Conservation (phyloP, 1,139 yeast species). For the Hemisphaericaspora xylofermentans region DNA sequence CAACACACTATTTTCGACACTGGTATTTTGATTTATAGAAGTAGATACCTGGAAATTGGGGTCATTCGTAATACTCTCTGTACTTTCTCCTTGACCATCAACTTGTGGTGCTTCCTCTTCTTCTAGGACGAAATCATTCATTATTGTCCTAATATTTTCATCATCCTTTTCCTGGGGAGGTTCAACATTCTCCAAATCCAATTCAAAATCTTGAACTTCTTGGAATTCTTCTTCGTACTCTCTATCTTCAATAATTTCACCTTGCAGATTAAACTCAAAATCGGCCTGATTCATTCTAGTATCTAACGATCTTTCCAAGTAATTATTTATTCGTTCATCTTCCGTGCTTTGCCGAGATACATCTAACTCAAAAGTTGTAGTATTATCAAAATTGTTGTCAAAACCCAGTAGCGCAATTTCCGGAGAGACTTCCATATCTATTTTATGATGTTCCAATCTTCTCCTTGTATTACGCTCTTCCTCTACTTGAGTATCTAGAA, state of each 20-base stretch:
- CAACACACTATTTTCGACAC: neutral
- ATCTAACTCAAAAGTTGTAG: neutral
- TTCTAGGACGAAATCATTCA: constrained; percentile 12
- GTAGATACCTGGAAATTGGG: constrained; percentile 9
- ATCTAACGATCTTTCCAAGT: constrained; percentile 10
- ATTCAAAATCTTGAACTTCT: constrained; percentile 8
- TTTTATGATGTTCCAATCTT: constrained; percentile 16
- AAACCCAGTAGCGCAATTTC: constrained; percentile 4
- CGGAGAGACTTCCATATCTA: constrained; percentile 12
- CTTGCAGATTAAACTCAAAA: constrained; percentile 19
- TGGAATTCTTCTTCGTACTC: neutral
- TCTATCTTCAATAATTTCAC: constrained; percentile 13
- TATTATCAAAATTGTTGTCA: neutral
- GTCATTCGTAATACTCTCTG: constrained; percentile 9
- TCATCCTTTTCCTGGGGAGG: neutral
- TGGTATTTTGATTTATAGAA: constrained; percentile 1
- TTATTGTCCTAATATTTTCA: constrained; percentile 2
- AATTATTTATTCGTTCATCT: constrained; percentile 15
- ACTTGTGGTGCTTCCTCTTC: constrained; percentile 4
- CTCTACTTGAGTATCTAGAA: constrained; percentile 9
- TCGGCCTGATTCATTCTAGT: constrained; percentile 7
- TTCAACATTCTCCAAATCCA: constrained; percentile 8
- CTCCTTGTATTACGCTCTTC: constrained; percentile 13
- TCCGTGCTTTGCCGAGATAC: neutral
- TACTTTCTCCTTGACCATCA: constrained; percentile 5